Conservation (phyloP, 768 basidiomycete species). For the Melanogaster broomeanus region DNA sequence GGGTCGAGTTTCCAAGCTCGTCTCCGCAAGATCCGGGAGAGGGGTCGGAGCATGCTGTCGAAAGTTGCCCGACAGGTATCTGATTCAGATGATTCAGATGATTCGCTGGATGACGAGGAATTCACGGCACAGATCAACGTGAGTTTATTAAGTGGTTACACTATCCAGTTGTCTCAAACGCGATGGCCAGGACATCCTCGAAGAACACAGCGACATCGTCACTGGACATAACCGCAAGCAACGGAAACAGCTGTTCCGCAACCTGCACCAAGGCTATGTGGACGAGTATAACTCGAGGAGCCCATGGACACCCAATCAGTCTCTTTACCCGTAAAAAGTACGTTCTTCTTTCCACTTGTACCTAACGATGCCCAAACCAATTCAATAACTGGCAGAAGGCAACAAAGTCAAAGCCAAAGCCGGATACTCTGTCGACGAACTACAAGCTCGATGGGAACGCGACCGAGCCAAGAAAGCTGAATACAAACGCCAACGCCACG, state of each 20-base stretch:
- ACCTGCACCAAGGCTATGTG: constrained; percentile 59
- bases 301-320: constrained; percentile 26
- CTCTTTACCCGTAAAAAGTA: constrained; percentile 40
- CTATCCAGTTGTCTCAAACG: constrained; percentile 1
- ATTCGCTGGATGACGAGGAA: constrained; percentile 57
- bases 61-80: constrained; percentile 10
- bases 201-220: constrained; percentile 55
- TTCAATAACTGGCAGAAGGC: constrained; percentile 20
- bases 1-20: constrained; percentile 36
- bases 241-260: constrained; percentile 58
- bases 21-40: constrained; percentile 34
- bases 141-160: constrained; percentile 12
- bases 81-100: constrained; percentile 34
- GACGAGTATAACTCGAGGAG: constrained; percentile 38
- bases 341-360: constrained; percentile 24
- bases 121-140: constrained; percentile 60
- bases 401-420: constrained; percentile 28
- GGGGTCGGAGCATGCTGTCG: constrained; percentile 13
- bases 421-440: constrained; percentile 46
- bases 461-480: constrained; percentile 87
- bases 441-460: constrained; percentile 72
- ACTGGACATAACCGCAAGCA: constrained; percentile 45
- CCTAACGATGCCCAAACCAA: not conserved
- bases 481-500: constrained; percentile 60
- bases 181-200: constrained; percentile 63